Conservation (phyloP, 2,329 filamentous ascomycete genomes). For the Oidium heveae region DNA sequence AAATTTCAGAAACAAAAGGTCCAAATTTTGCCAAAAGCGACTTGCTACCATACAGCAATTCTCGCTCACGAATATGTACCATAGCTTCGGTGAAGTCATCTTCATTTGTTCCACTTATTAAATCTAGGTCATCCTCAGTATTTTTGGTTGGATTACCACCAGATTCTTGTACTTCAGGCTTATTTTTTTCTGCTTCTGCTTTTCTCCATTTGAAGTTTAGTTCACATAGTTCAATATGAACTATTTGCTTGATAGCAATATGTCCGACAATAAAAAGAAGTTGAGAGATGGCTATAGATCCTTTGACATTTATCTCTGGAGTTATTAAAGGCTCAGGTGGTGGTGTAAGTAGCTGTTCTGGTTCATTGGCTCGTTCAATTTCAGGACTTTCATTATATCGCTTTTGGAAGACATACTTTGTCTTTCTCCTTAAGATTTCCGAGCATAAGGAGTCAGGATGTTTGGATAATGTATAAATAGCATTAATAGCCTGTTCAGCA, state of each 20-base stretch:
- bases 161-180: conserved; percentile 17
- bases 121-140: conserved; percentile 56
- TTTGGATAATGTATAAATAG: conserved; percentile 82
- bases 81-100: conserved; percentile 82
- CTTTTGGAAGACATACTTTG: conserved; percentile 46
- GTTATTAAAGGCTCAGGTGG: conserved; percentile 7
- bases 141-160: conserved; percentile 30
- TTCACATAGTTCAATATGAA: conserved; percentile 91
- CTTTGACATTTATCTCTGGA: conserved; percentile 23
- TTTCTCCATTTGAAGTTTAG: conserved; percentile 95
- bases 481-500: conserved; percentile 84
- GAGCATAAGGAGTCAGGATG: conserved; percentile 87
- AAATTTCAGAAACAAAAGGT: conserved; percentile 76
- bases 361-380: conserved; percentile 8
- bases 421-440: conserved; percentile 69
- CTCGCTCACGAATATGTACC: conserved; percentile 59
- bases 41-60: conserved; percentile 57
- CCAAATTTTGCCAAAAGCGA: conserved; percentile 81
- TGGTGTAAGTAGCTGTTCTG: conserved; percentile 12
- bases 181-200: conserved; percentile 57
- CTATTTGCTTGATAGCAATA: conserved; percentile 95
- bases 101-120: conserved; percentile 89
- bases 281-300: conserved; percentile 59
- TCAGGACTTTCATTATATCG: conserved; percentile 13
- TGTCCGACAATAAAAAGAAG: conserved; percentile 88